phyloP scores from a whole-genome alignment of 108 stramenopile genomes.

The Cyclotella kingstonii region DNA sequence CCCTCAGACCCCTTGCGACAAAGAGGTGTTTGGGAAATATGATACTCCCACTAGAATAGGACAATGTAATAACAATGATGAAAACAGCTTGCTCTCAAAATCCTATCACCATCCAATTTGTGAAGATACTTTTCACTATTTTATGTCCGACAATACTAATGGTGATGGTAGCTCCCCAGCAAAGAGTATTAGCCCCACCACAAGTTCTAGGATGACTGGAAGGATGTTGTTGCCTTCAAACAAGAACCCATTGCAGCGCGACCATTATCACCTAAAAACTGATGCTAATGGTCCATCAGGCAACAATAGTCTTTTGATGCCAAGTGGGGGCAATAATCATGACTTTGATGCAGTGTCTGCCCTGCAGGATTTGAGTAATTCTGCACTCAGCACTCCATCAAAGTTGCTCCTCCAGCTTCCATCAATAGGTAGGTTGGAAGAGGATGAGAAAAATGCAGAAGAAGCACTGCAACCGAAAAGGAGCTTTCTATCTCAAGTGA shows the following conservation, averaged over 20 bases:
- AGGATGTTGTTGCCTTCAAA: background rate
- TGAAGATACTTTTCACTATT: slow-evolving; percentile 31
- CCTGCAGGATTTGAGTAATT: slow-evolving; percentile 43
- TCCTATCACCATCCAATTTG: background rate
- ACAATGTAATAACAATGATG: slow-evolving; percentile 3
- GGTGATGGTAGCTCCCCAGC: background rate
- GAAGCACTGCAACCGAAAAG: slow-evolving; percentile 3
- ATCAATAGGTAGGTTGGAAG: background rate
- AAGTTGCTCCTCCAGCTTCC: slow-evolving; percentile 13
- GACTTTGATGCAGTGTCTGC: slow-evolving; percentile 39
- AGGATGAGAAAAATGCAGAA: background rate
- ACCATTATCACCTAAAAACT: background rate
- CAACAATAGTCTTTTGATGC: slow-evolving; percentile 43
- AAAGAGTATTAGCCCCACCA: slow-evolving; percentile 10
- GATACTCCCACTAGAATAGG: background rate
- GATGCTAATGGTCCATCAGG: background rate
- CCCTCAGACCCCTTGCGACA: slow-evolving; percentile 17
- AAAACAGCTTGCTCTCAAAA: too few relatives aligned
- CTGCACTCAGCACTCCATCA: slow-evolving; percentile 31
- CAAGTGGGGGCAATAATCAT: too few relatives aligned
- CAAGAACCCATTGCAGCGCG: background rate
- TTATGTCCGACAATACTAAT: slow-evolving; percentile 32
- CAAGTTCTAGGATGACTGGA: background rate
- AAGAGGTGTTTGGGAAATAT: background rate
- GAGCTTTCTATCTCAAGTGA: slow-evolving; percentile 21